Evolutionary conservation across 2,329 filamentous ascomycete species (phyloP).

Genomic region (Talaromyces albobiverticillius): DNA sequence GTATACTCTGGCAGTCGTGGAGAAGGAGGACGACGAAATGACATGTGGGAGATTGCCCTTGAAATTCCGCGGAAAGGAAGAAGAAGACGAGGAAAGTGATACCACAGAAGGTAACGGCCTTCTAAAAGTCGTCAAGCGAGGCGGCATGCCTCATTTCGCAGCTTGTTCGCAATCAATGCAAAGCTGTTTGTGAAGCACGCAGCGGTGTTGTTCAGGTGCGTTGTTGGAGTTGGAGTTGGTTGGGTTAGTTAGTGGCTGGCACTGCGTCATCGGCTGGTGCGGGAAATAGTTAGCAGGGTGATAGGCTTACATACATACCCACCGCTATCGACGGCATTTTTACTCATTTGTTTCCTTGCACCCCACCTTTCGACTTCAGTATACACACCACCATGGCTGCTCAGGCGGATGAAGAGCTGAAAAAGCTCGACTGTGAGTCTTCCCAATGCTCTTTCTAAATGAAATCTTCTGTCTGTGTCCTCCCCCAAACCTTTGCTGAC

Average conservation of each 20-base stretch:
- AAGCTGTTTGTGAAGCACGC: not conserved
- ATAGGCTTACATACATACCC: not conserved
- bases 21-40: constrained; percentile 21
- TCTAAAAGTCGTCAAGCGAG: constrained; percentile 16
- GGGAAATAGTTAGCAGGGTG: no score
- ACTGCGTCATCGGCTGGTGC: constrained; percentile 6
- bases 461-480: not conserved
- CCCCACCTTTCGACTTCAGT: constrained; percentile 15
- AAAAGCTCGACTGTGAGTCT: constrained; percentile 39
- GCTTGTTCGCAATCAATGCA: not conserved
- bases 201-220: no score
- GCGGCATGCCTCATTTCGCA: constrained; percentile 17
- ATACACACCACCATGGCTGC: constrained; percentile 38
- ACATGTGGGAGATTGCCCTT: constrained; percentile 13
- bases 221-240: not conserved
- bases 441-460: constrained; percentile 1
- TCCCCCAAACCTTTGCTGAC: no score
- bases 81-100: constrained; percentile 15
- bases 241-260: not conserved
- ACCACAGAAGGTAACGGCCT: constrained; percentile 9
- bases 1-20: constrained; percentile 34
- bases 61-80: constrained; percentile 12
- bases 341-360: not conserved
- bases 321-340: not conserved
- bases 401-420: constrained; percentile 38